Evolutionary conservation across 164 flowering plant genomes (phyloP), one percentile per base, ranked within the genome.

Genomic region (Santalum album): DNA sequence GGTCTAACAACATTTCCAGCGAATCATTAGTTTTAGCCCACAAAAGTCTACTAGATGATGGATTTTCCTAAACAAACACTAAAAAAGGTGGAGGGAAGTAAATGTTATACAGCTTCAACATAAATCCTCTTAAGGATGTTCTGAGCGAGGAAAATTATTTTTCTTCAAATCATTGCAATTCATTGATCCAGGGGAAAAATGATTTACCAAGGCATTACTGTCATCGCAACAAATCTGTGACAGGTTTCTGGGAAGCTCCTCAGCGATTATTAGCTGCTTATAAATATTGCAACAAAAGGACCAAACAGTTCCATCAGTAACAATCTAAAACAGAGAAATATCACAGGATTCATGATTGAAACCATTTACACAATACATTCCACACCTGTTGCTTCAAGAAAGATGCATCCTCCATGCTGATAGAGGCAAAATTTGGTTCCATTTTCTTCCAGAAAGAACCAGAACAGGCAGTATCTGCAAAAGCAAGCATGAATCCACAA

Each of bases 371-470:
- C 12, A 32, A 12, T 32, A 6, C 36, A 7, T 32, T 32, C 35
- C 12, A 49, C 53, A 79, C 96, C 87, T 82, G 84, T 51, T 77
- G 72, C 58, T 70, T 78, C 71, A 89, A 71, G 68, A 61, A 76
- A 35, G 83, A 68, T 32, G 46, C 44, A 42, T 76, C 86, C 49
- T 69, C 89, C 25, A 68, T 50, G 54, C 73, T 71, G 49, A 71
- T 55, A 59, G 71, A 64, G 53, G 78, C 58, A 75, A 86, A 86
- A 45, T 66, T 18, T 12, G 75, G 72, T 61, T 84, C 84, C 70
- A 80, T 68, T 70, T 72, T 79, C 74, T 82, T 80, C 96, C 96
- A 89, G 65, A 89, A 86, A 44, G 80, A 35, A 60, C 80, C 60
- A 51, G 84, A 55, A 63, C 83, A 80, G 23, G 77, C 72, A 68